Conservation (phyloP, 75 land plant genomes). For the Azolla pinnata region DNA sequence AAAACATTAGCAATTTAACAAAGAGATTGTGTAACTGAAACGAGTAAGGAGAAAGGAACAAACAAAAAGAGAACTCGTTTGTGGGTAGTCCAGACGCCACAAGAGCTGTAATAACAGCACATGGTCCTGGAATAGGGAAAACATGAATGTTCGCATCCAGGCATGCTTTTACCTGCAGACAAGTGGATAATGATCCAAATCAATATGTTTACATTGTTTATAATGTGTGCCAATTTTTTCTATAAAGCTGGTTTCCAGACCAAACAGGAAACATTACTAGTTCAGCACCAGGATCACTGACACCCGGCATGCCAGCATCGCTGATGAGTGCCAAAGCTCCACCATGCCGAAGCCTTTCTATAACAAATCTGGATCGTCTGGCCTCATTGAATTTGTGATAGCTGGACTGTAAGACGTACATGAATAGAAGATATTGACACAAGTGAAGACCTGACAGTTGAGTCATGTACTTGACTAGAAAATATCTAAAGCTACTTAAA, state of each 20-base stretch:
- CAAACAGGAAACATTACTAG: conserved; percentile 40
- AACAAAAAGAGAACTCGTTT: conserved; percentile 68
- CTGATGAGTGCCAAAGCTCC: conserved; percentile 77
- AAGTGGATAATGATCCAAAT: conserved; percentile 4
- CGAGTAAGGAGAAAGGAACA: conserved; percentile 1
- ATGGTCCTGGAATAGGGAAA: conserved; percentile 85
- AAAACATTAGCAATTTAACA: neutral
- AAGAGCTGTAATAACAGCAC: conserved; percentile 73
- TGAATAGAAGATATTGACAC: no score
- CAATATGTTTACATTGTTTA: no score
- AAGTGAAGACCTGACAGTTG: no score
- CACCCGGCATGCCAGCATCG: conserved; percentile 97
- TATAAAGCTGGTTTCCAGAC: neutral
- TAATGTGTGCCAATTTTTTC: neutral
- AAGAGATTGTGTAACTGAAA: conserved; percentile 1
- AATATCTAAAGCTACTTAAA: no score
- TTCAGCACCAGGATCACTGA: conserved; percentile 90
- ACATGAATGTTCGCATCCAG: conserved; percentile 46
- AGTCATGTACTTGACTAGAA: no score
- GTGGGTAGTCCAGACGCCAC: conserved; percentile 83
- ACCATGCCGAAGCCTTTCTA: conserved; percentile 57
- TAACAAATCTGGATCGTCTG: conserved; percentile 42
- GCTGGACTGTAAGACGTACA: conserved; percentile 61
- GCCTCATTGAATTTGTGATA: conserved; percentile 93
- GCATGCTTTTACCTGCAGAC: conserved; percentile 67